phyloP scores from a whole-genome alignment of 768 basidiomycete genomes.

The Panaeolus papilionaceus region DNA sequence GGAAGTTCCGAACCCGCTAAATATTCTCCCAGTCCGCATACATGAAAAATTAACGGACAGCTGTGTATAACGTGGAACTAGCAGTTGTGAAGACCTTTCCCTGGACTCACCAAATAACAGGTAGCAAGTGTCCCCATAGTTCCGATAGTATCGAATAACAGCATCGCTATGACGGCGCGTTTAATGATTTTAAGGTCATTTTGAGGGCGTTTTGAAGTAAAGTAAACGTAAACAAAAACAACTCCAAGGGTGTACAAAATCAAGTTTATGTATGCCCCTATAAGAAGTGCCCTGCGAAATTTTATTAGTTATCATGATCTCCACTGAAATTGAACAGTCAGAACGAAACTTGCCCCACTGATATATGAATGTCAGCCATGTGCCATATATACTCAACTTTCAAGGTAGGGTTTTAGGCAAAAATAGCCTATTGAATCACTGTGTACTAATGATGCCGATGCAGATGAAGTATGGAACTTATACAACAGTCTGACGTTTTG shows the following conservation, averaged over 20 bases:
- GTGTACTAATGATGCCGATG: neutral
- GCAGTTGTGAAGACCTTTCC: neutral
- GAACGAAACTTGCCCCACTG: neutral
- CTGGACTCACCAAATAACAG: neutral
- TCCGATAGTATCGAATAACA: neutral
- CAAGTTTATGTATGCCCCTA: constrained; percentile 8
- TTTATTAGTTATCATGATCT: too few relatives aligned
- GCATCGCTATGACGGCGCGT: neutral
- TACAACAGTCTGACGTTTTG: neutral
- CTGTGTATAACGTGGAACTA: neutral
- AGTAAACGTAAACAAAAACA: neutral
- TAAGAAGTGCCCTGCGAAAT: neutral
- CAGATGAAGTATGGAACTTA: neutral
- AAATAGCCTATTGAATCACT: neutral
- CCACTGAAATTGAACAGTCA: too few relatives aligned
- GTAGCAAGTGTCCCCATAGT: constrained; percentile 5
- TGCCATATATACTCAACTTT: neutral
- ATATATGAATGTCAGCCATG: neutral
- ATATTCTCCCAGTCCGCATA: neutral
- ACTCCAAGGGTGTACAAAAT: neutral
- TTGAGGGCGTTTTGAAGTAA: neutral
- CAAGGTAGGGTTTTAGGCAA: neutral
- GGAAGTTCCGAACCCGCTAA: neutral
- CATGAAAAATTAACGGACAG: constrained; percentile 7
- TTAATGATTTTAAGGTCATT: constrained; percentile 5